These are phyloP conservation scores for Elaeagnus macrophylla DNA, from an alignment of 306 rosid genomes.

Conservation along the genomic window DNA sequence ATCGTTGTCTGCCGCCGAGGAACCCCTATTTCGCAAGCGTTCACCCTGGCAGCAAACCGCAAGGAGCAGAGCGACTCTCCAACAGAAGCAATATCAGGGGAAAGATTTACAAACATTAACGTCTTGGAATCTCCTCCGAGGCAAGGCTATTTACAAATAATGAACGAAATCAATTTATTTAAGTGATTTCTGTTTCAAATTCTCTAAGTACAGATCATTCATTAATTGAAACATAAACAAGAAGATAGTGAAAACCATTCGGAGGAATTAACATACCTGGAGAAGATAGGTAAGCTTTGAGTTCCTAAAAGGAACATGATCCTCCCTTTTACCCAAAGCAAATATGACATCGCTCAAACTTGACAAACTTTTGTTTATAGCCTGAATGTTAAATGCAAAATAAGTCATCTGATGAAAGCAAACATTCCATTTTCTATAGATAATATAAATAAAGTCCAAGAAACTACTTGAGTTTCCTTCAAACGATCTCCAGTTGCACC, in stretches of 20 bases:
- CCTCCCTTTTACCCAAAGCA: conserved; percentile 88
- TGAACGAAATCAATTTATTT: background rate
- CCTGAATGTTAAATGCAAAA: conserved; percentile 36
- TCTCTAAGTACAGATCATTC: background rate
- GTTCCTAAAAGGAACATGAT: conserved; percentile 86
- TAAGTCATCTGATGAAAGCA: conserved; percentile 7
- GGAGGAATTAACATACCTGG: conserved; percentile 43
- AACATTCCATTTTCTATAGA: background rate
- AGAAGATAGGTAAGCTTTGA: conserved; percentile 90
- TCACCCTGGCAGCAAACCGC: conserved; percentile 85
- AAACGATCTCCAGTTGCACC: conserved; percentile 93
- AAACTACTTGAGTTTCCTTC: conserved; percentile 88
- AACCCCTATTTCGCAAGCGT: conserved; percentile 80
- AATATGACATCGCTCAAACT: conserved; percentile 79
- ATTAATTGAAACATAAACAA: background rate
- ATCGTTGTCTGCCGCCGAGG: conserved; percentile 65
- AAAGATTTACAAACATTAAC: conserved; percentile 79
- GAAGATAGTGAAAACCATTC: background rate
- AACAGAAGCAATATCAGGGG: conserved; percentile 71
- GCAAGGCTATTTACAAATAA: conserved; percentile 60
- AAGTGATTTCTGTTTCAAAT: background rate
- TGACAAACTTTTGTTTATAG: conserved; percentile 87
- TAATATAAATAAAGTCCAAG: background rate
- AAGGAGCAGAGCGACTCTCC: conserved; percentile 88
- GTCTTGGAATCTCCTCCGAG: conserved; percentile 93